phyloP scores from a whole-genome alignment of 306 rosid genomes.

The Styphnolobium japonicum region DNA sequence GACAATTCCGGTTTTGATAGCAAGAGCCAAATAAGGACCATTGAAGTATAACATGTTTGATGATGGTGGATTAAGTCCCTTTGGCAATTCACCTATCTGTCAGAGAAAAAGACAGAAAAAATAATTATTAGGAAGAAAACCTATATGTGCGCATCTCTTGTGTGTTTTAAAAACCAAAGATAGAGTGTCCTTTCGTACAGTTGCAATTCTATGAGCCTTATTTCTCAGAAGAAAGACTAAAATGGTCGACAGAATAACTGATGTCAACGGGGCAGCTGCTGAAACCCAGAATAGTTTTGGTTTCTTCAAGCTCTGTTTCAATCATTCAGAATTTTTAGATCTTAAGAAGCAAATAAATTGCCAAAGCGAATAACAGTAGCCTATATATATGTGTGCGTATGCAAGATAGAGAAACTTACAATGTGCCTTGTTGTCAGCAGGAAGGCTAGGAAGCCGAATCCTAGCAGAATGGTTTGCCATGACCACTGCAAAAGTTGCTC shows the following conservation, averaged over 20 bases:
- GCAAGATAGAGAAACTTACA: conserved; percentile 46
- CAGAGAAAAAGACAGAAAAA: background rate
- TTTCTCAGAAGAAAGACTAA: conserved; percentile 60
- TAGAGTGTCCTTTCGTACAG: conserved; percentile 44
- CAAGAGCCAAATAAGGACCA: conserved; percentile 70
- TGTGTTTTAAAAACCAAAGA: background rate
- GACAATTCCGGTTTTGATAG: conserved; percentile 86
- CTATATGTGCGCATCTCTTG: background rate
- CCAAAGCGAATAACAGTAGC: background rate
- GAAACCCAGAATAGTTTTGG: conserved; percentile 88
- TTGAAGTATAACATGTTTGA: conserved; percentile 73
- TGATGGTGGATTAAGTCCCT: conserved; percentile 91
- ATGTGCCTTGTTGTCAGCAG: conserved; percentile 72
- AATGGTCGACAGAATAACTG: conserved; percentile 85
- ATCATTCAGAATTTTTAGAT: conserved; percentile 18
- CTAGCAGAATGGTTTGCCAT: conserved; percentile 82
- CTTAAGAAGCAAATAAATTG: background rate
- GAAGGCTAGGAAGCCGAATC: conserved; percentile 61
- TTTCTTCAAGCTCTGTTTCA: conserved; percentile 72
- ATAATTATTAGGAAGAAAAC: background rate
- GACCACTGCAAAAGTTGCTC: conserved; percentile 79
- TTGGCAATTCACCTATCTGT: conserved; percentile 89
- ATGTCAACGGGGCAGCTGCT: conserved; percentile 91
- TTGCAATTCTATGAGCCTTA: conserved; percentile 50
- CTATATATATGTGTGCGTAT: background rate